These are phyloP conservation scores for Begonia fuchsioides DNA, from an alignment of 306 rosid genomes.

Conservation along the genomic window DNA sequence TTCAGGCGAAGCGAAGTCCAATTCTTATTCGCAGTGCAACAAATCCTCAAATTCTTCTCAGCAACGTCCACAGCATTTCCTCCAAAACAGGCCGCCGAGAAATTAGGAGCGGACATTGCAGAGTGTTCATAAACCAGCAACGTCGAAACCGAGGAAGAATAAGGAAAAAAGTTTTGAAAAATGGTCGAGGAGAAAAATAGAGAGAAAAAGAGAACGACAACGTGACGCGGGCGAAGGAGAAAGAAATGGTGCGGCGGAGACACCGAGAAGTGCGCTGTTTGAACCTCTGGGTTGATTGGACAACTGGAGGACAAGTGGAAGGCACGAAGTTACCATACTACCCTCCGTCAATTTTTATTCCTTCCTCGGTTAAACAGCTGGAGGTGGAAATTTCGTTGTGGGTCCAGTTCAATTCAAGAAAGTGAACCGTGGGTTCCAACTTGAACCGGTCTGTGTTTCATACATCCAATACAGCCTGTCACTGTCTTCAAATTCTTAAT, in stretches of 20 bases:
- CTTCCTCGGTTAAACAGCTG: too few species aligned
- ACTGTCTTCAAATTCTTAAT: too few species aligned
- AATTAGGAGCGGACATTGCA: conserved; percentile 47
- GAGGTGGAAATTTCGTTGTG: too few species aligned
- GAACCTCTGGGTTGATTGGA: background rate
- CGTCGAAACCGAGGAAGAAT: conserved; percentile 1
- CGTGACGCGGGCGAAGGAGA: background rate
- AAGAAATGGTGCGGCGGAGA: conserved; percentile 15
- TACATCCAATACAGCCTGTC: too few species aligned
- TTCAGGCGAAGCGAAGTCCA: conserved; percentile 18
- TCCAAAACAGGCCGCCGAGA: conserved; percentile 19
- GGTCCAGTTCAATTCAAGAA: too few species aligned
- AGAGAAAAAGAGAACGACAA: too few species aligned
- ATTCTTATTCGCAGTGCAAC: conserved; percentile 9
- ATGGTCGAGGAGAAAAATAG: too few species aligned
- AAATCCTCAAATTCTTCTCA: conserved; percentile 4
- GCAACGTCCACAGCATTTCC: conserved; percentile 15
- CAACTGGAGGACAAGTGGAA: background rate
- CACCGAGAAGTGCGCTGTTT: conserved; percentile 17
- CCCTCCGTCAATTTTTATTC: too few species aligned
- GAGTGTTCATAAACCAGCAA: background rate
- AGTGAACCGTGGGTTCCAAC: too few species aligned
- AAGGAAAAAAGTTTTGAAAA: background rate
- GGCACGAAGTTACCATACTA: too few species aligned
- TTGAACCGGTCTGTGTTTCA: too few species aligned